Evolutionary conservation across 345 rosid species (phyloP), one percentile per base, ranked within the genome.

Genomic region (Eutrema yunnanense): DNA sequence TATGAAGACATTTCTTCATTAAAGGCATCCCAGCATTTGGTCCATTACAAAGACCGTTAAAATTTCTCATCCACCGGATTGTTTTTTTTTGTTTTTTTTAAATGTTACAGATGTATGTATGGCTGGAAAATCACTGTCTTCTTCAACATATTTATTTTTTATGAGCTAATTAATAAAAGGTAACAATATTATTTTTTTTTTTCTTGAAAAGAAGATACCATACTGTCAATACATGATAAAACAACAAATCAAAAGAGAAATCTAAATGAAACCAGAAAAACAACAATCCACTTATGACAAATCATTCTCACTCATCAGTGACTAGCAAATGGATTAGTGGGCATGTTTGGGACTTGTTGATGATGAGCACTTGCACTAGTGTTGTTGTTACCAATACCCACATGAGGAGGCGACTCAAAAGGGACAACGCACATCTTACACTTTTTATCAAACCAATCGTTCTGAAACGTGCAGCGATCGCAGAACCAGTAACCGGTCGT

Each of bases 41-140:
- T n/a, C n/a, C n/a, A n/a, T 16, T 19, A 13, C 47, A 4, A 4
- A 30, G 46, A 67, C 78, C 69, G 69, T 75, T 75, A 62, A 74
- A 40, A 34, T 44, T 68, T 68, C 69, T 53, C 74, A 62, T 37
- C 79, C 79, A 69, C 74, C 16, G 4, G 16, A 46, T 11, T 44
- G 19, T 66, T 57, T 19, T 38, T 27, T 33, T 56, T 26, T 22
- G 7, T 34, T 30, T 63, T 46, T 29, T 43, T 44, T 2, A 2
- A 32, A 16, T 29, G 44, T 5, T 62, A 44, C 70, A 53, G 1
- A 54, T 55, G 71, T 46, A 54, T 55, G 71, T 46, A 47, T 73
- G 77, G 71, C 48, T 65, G 38, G 3, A 38, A 50, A 66, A 8
- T 51, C 59, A 50, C 46, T 5, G 5, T 44, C 29, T 62, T 30